Percentiles rank a stretch among this genome's conserved stretches.
Conservation (phyloP, 169 alveolate genomes). For the Blepharisma undulans region DNA sequence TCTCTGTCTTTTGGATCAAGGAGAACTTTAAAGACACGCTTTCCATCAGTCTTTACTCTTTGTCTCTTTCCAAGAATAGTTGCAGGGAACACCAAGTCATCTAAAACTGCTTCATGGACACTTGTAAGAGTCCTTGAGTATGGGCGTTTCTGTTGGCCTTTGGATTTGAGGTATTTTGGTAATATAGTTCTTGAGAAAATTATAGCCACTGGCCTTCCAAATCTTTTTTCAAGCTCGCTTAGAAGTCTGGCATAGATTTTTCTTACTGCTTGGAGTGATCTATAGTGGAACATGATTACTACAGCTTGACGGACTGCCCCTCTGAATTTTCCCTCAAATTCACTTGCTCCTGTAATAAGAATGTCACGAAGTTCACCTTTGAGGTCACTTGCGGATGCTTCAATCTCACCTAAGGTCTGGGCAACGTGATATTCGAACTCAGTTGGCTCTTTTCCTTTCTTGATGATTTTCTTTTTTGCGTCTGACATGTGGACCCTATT, state of each 20-base stretch:
- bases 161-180: constrained; percentile 80
- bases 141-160: constrained; percentile 83
- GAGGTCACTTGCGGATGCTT: constrained; percentile 51
- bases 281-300: constrained; percentile 87
- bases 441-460: constrained; percentile 60
- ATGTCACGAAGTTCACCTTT: constrained; percentile 52
- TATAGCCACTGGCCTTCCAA: constrained; percentile 92
- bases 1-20: constrained; percentile 96
- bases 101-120: constrained; percentile 95
- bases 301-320: constrained; percentile 88
- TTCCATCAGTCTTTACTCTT: constrained; percentile 93
- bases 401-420: constrained; percentile 55
- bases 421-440: constrained; percentile 68
- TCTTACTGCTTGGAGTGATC: constrained; percentile 84
- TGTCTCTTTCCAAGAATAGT: constrained; percentile 93
- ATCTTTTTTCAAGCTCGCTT: constrained; percentile 92
- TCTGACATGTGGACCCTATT: constrained; percentile 56
- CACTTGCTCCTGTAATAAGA: constrained; percentile 57
- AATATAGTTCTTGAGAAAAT: constrained; percentile 90
- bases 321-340: constrained; percentile 82
- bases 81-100: constrained; percentile 94
- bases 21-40: constrained; percentile 90
- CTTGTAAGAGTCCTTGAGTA: constrained; percentile 94
- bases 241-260: constrained; percentile 90
- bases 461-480: constrained; percentile 59